Base-by-base conservation (phyloP, 495 filamentous ascomycete genomes). In the Penicillium herquei region DNA sequence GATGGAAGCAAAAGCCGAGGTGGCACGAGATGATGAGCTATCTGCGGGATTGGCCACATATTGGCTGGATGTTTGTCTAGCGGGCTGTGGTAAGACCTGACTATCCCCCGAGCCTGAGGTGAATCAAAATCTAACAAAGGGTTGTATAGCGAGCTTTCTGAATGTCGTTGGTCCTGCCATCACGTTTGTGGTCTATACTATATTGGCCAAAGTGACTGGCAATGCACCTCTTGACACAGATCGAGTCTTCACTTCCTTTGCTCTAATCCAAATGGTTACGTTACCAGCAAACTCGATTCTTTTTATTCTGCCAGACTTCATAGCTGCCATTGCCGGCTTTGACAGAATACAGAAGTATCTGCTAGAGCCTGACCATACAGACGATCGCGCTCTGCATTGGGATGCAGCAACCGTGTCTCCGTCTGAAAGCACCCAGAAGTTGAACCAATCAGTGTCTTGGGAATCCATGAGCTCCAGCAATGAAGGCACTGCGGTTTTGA, bases 211-310 rank as follows among this genome's bases (percentile, higher is more conserved):
- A 48, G 6, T 13, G 6, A 34, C 45, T 12, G 31, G 31, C 0
- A n/a, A 14, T 10, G 9, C 45, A 1, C 45, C 21, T 7, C 45
- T 48, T 14, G 30, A 48, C 9, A 48, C 45, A 48, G 45, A 48
- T n/a, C 45, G 45, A n/a, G 45, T 34, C 1, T 48, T 48, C 13
- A 48, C 45, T 33, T 48, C 45, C 7, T 48, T 48, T 16, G 45
- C 26, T n/a, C 21, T 48, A 8, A 48, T 48, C 21, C 45, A 34
- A 10, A 48, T 48, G 45, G 45, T 48, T 11, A 48, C 45, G 14
- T 18, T 33, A 3, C 45, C 45, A n/a, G 45, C 30, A n/a, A 48
- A 48, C 14, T 48, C 45, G 11, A 48, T 48, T 11, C 12, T 48
- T 0, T 48, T 48, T 9, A n/a, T 33, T 3, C 7, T 48, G 5